These are phyloP conservation scores for Penicillium fimorum DNA, from an alignment of 495 filamentous ascomycete species.

Conservation along the genomic window DNA sequence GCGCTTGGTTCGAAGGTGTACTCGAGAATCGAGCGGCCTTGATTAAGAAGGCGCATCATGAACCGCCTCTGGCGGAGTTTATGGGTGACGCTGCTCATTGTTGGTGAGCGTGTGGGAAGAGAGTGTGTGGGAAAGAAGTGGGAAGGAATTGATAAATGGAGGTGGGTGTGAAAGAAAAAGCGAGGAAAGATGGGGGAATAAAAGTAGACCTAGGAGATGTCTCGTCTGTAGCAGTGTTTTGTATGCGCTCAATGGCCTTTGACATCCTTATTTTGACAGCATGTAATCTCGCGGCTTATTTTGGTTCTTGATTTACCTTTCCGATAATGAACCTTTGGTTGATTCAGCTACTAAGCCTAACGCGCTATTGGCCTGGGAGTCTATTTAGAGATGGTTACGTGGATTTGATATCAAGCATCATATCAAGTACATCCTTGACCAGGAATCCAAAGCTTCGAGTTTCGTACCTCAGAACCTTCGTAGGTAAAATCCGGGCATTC, in stretches of 20 bases:
- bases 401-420: not conserved
- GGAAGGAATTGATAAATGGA: too few relatives aligned
- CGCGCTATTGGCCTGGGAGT: not conserved
- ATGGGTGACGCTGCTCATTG: not conserved
- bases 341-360: not conserved
- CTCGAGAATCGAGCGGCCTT: constrained; percentile 11
- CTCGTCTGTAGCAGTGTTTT: not conserved
- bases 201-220: not conserved
- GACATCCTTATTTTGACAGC: not conserved
- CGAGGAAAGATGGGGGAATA: not conserved
- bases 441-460: not conserved
- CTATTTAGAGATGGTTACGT: not conserved
- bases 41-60: not conserved
- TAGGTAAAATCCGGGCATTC: not conserved
- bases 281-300: not conserved
- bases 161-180: not conserved
- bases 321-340: not conserved
- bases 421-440: too few relatives aligned
- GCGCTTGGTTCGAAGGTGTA: constrained; percentile 4
- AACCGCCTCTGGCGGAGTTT: not conserved
- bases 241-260: not conserved
- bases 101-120: not conserved
- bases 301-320: not conserved
- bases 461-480: not conserved
- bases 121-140: not conserved